Percentiles rank a stretch among this genome's conserved stretches.
Conservation (phyloP, 257 asterid genomes). For the Knoxia roxburghii region DNA sequence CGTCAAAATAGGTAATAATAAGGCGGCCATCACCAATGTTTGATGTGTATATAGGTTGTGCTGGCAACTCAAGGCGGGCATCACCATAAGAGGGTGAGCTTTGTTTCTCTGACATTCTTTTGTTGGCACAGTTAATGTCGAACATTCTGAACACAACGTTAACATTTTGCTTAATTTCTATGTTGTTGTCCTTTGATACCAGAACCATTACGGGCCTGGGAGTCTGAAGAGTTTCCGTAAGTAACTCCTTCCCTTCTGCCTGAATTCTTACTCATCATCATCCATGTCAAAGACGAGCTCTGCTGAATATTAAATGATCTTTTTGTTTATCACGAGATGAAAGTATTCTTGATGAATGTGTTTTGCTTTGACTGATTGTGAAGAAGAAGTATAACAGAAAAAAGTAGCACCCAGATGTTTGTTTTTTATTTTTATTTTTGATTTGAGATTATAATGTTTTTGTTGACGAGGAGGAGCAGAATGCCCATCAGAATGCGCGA, state of each 20-base stretch:
- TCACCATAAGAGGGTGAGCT: constrained; percentile 10
- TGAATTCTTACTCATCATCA: too few relatives aligned
- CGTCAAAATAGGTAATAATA: not conserved
- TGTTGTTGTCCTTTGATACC: constrained; percentile 1
- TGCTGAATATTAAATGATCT: not conserved
- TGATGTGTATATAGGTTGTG: constrained; percentile 18
- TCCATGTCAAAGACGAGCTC: not conserved
- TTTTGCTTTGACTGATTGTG: too few relatives aligned
- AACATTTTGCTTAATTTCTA: too few relatives aligned
- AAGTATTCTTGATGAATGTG: too few relatives aligned
- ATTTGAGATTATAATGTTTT: too few relatives aligned
- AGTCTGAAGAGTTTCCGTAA: constrained; percentile 47
- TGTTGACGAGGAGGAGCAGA: constrained; percentile 40
- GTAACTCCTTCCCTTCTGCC: constrained; percentile 14
- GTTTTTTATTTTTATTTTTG: too few relatives aligned
- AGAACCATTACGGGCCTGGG: constrained; percentile 37
- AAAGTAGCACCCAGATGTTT: too few relatives aligned
- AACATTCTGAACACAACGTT: too few relatives aligned
- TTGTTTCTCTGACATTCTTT: too few relatives aligned
- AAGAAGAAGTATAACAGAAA: too few relatives aligned
- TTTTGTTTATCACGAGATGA: not conserved
- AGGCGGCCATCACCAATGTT: too few relatives aligned
- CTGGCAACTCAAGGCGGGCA: constrained; percentile 21
- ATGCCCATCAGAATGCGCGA: constrained; percentile 58
- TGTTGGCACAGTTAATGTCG: too few relatives aligned